phyloP scores from a whole-genome alignment of 345 rosid species.

The Carallia brachiata region DNA sequence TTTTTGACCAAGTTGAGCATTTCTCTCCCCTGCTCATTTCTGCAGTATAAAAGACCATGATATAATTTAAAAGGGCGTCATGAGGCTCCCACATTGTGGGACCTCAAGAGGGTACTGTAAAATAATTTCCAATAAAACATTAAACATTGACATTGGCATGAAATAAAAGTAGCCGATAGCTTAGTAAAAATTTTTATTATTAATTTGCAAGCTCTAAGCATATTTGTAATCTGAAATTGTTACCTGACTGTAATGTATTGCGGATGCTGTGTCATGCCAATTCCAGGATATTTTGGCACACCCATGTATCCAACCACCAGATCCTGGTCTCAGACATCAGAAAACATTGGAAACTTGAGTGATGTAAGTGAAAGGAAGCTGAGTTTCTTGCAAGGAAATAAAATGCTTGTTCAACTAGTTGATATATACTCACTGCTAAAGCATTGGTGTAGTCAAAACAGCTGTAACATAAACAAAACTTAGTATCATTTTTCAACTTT shows the following conservation, averaged over 20 bases:
- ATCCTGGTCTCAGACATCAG: conserved; percentile 46
- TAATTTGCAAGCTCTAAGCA: conserved; percentile 3
- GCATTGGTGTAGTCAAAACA: conserved; percentile 98
- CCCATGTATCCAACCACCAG: conserved; percentile 98
- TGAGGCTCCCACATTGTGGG: too few species aligned
- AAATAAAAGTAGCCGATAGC: not conserved
- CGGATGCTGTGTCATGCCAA: conserved; percentile 92
- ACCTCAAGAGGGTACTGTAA: not conserved
- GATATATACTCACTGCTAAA: conserved; percentile 69
- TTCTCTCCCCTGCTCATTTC: conserved; percentile 85
- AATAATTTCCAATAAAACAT: not conserved
- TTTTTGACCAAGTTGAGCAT: conserved; percentile 81
- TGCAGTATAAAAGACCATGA: conserved; percentile 27
- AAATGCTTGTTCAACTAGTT: not conserved
- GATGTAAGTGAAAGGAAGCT: not conserved
- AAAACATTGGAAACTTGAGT: conserved; percentile 9
- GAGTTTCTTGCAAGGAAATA: not conserved
- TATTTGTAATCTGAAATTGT: conserved; percentile 2
- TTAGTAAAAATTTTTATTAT: not conserved
- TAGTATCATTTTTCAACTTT: not conserved
- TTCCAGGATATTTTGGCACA: conserved; percentile 84
- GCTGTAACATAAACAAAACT: conserved; percentile 43
- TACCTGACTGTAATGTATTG: conserved; percentile 92
- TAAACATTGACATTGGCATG: not conserved
- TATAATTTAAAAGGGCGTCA: too few species aligned